A percentile compares a stretch with the other conserved stretches of the same genome.
Conservation (phyloP, 345 rosid species). For the Citrus sp. region DNA sequence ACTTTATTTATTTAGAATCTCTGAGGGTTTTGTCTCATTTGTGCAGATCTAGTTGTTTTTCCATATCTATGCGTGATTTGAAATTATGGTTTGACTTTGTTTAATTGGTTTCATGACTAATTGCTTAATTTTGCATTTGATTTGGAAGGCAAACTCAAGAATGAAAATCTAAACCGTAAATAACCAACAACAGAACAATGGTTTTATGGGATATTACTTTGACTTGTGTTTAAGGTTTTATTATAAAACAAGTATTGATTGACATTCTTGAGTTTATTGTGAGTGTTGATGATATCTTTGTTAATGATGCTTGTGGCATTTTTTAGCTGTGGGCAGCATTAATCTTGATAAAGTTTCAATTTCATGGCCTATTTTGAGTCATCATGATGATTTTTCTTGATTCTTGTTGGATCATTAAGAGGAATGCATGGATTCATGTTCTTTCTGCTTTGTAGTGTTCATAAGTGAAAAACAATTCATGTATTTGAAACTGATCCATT, state of each 20-base stretch:
- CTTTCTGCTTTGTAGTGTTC: not conserved
- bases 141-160: not conserved
- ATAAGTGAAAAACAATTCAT: not conserved
- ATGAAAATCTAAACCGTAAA: too few relatives aligned
- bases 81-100: not conserved
- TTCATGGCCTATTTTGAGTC: not conserved
- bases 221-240: not conserved
- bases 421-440: not conserved
- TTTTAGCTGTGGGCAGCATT: not conserved
- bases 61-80: not conserved
- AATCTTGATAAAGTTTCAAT: not conserved
- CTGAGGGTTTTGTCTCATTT: too few relatives aligned
- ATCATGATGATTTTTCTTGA: not conserved
- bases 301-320: not conserved
- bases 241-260: not conserved
- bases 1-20: too few relatives aligned
- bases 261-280: not conserved
- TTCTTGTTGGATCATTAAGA: not conserved
- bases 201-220: not conserved
- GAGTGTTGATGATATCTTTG: not conserved
- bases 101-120: not conserved
- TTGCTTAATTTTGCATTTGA: not conserved
- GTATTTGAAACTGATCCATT: constrained; percentile 1
- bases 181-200: too few relatives aligned
- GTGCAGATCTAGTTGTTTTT: too few relatives aligned